Evolutionary conservation across 1,284 basidiomycete genomes (phyloP).

Genomic region (Ganoderma lingzhi): DNA sequence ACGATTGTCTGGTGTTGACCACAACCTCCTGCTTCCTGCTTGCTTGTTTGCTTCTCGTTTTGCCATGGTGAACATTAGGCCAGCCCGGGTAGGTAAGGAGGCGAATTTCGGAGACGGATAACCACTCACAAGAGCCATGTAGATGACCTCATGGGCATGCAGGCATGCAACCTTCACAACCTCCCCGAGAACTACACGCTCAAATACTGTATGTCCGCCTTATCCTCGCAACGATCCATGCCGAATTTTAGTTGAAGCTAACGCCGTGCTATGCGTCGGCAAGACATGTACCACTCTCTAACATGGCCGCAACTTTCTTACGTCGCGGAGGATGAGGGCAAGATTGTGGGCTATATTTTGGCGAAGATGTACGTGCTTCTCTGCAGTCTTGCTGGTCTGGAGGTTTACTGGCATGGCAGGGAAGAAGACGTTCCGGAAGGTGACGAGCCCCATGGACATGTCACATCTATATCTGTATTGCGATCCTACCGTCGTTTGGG

Average conservation of each 20-base stretch:
- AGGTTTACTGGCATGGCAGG: slow-evolving; percentile 47
- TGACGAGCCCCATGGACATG: slow-evolving; percentile 82
- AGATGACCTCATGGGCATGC: slow-evolving; percentile 88
- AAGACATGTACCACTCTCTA: slow-evolving; percentile 89
- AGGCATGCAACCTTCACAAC: slow-evolving; percentile 89
- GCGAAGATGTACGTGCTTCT: slow-evolving; percentile 82
- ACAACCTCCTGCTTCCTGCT: neutral
- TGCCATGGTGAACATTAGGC: slow-evolving; percentile 62
- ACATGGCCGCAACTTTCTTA: slow-evolving; percentile 96
- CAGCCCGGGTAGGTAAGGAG: slow-evolving; percentile 54
- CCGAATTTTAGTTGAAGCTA: neutral
- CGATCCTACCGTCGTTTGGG: slow-evolving; percentile 87
- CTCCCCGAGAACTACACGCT: slow-evolving; percentile 89
- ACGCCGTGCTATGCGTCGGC: neutral
- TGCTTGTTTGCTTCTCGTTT: neutral
- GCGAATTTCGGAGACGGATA: neutral
- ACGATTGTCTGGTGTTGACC: neutral
- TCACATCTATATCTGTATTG: slow-evolving; percentile 92
- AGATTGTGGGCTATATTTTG: slow-evolving; percentile 94
- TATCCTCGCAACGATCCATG: neutral
- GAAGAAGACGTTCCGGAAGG: slow-evolving; percentile 73
- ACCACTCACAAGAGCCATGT: slow-evolving; percentile 46
- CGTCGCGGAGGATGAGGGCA: slow-evolving; percentile 92
- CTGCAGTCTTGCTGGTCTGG: slow-evolving; percentile 2
- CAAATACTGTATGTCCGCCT: slow-evolving; percentile 78